These are phyloP conservation scores for Camelina sativa DNA, from an alignment of 345 rosid species.

Conservation along the genomic window DNA sequence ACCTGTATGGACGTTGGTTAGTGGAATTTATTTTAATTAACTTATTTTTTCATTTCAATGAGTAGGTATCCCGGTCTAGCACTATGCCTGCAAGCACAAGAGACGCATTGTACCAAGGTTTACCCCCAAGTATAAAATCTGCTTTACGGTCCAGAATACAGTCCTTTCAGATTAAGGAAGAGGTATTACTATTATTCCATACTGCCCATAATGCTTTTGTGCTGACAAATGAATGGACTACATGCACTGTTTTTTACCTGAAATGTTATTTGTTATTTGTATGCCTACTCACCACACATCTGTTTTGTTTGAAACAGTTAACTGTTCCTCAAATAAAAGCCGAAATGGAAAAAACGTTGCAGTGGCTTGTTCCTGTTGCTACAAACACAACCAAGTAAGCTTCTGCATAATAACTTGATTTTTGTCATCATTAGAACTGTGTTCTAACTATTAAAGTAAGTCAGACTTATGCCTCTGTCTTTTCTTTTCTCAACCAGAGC, in stretches of 20 bases:
- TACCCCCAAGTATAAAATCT: slow-evolving; percentile 86
- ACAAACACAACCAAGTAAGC: slow-evolving; percentile 89
- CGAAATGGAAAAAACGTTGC: slow-evolving; percentile 94
- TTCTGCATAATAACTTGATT: background rate
- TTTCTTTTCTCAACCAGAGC: slow-evolving; percentile 58
- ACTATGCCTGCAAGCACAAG: slow-evolving; percentile 91
- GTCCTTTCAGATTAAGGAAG: slow-evolving; percentile 73
- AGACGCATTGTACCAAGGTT: slow-evolving; percentile 94
- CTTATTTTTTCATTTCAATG: slow-evolving; percentile 27
- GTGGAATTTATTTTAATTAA: background rate
- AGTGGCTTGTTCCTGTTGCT: slow-evolving; percentile 96
- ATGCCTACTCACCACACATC: slow-evolving; percentile 29
- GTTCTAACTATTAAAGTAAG: background rate
- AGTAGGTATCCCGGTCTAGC: slow-evolving; percentile 91
- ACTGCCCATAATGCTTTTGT: background rate
- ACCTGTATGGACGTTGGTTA: background rate
- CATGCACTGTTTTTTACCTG: background rate
- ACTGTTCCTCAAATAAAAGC: slow-evolving; percentile 81
- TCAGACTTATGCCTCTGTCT: slow-evolving; percentile 29
- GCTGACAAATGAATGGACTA: slow-evolving; percentile 1
- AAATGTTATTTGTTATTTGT: slow-evolving; percentile 23
- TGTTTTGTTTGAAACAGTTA: slow-evolving; percentile 52
- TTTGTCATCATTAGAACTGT: too few relatives aligned
- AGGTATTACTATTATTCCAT: slow-evolving; percentile 53
- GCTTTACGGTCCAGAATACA: slow-evolving; percentile 77